Conservation (phyloP, 352 stramenopile species). For the Phytophthora meadii region DNA sequence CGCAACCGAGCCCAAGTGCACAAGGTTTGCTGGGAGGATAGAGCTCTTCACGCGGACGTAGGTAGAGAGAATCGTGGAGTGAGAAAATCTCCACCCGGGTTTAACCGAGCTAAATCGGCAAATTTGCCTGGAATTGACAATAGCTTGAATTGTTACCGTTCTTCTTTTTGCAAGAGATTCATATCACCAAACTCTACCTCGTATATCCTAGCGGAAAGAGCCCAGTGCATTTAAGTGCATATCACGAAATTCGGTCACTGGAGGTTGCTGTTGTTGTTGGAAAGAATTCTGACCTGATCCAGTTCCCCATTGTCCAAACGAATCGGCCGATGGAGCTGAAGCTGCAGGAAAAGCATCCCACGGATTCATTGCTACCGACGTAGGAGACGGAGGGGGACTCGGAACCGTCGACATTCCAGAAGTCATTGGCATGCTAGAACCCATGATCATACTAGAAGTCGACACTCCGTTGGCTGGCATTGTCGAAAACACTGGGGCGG, state of each 20-base stretch:
- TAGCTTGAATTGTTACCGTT: neutral
- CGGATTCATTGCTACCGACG: conserved; percentile 26
- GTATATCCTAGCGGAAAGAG: conserved; percentile 19
- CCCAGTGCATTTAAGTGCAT: conserved; percentile 37
- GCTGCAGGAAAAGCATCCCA: conserved; percentile 52
- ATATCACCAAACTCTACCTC: neutral
- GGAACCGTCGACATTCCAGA: neutral
- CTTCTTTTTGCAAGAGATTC: neutral
- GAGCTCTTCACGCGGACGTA: too few species aligned
- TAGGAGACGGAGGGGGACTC: conserved; percentile 8
- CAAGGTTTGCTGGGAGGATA: too few species aligned
- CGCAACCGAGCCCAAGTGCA: too few species aligned
- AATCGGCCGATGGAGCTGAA: conserved; percentile 26
- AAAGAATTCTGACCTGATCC: conserved; percentile 10
- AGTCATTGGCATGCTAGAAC: neutral
- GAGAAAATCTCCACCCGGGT: too few species aligned
- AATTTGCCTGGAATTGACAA: too few species aligned
- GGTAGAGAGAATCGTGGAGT: too few species aligned
- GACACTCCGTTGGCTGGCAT: conserved; percentile 14
- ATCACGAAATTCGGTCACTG: conserved; percentile 34
- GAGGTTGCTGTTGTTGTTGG: conserved; percentile 24
- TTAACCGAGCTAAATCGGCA: too few species aligned
- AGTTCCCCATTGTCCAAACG: conserved; percentile 29
- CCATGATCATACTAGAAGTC: neutral
- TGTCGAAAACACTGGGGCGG: conserved; percentile 25